These are phyloP conservation scores for Epichloe uncinata DNA, from an alignment of 2,329 filamentous ascomycete genomes.

Conservation along the genomic window DNA sequence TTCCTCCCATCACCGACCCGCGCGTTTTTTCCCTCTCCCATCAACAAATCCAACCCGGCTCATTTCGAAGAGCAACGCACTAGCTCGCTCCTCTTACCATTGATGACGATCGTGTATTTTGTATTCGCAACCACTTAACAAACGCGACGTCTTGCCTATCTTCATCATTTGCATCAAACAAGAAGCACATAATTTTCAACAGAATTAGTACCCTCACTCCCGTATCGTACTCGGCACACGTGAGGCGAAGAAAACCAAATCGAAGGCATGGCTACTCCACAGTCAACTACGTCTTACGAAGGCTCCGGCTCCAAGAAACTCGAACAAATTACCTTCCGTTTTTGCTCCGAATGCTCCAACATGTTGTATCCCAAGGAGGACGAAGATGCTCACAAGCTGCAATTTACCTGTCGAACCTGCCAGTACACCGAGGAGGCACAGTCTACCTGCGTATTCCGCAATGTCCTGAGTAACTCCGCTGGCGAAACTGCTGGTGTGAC, in stretches of 20 bases:
- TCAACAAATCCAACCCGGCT: constrained; percentile 1
- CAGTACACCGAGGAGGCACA: constrained; percentile 77
- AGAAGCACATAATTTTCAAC: constrained; percentile 1
- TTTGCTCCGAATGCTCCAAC: constrained; percentile 98
- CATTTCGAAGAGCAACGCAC: not conserved
- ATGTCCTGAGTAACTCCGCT: constrained; percentile 79
- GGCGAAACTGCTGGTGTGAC: constrained; percentile 96
- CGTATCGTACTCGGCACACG: not conserved
- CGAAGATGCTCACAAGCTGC: constrained; percentile 64
- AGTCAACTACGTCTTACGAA: constrained; percentile 33
- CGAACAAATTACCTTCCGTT: constrained; percentile 88
- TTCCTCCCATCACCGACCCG: constrained; percentile 3
- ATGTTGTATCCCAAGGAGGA: constrained; percentile 97
- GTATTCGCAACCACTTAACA: not conserved
- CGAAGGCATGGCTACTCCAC: constrained; percentile 41
- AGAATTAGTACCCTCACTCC: not conserved
- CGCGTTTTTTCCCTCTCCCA: not conserved
- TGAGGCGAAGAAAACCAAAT: not conserved
- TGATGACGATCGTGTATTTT: not conserved
- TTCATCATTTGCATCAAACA: not conserved
- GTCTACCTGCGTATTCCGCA: constrained; percentile 89
- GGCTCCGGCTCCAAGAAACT: constrained; percentile 35
- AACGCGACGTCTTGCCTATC: not conserved
- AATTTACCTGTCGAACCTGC: constrained; percentile 94
- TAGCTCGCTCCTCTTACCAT: not conserved